A percentile compares a stretch with the other conserved stretches of the same genome.
These are phyloP conservation scores for Aspergillus unguis DNA, from an alignment of 2,329 filamentous ascomycete genomes.

Conservation along the genomic window DNA sequence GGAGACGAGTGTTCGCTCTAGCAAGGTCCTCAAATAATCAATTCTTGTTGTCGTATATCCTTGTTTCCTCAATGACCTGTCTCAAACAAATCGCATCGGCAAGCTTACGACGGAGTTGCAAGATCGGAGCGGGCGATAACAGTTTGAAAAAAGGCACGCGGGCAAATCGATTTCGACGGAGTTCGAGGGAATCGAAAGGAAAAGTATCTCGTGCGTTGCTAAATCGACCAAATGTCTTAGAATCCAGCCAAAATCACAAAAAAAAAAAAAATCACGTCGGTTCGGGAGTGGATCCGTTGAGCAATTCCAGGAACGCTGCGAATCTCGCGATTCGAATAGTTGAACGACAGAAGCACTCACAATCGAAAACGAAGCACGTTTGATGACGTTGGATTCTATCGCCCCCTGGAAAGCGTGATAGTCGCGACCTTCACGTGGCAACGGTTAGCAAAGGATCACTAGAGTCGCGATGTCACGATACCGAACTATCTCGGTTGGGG, in stretches of 20 bases:
- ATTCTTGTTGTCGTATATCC: conserved; percentile 6
- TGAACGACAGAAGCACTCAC: conserved; percentile 10
- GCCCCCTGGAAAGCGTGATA: conserved; percentile 22
- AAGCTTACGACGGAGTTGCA: conserved; percentile 7
- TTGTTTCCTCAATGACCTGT: conserved; percentile 14
- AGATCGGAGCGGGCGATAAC: conserved; percentile 13
- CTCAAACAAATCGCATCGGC: conserved; percentile 28
- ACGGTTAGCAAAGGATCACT: conserved; percentile 9
- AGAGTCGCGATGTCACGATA: neutral
- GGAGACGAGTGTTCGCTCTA: conserved; percentile 7
- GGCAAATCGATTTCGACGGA: conserved; percentile 4
- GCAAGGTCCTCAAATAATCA: conserved; percentile 2
- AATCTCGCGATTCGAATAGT: conserved; percentile 6
- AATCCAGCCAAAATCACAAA: conserved; percentile 1
- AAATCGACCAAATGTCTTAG: conserved; percentile 4
- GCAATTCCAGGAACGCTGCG: conserved; percentile 12
- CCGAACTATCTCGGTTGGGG: conserved; percentile 12
- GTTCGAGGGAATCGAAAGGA: neutral
- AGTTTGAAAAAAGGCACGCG: conserved; percentile 12
- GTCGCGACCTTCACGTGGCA: conserved; percentile 30
- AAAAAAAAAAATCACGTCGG: conserved; percentile 3
- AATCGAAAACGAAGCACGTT: conserved; percentile 8
- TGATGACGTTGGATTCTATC: conserved; percentile 10
- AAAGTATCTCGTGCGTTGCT: conserved; percentile 3
- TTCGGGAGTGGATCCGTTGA: conserved; percentile 15